Percentiles rank a stretch among this genome's conserved stretches.
Conservation (phyloP, 1,284 basidiomycete species). For the Leccinum solheimii region DNA sequence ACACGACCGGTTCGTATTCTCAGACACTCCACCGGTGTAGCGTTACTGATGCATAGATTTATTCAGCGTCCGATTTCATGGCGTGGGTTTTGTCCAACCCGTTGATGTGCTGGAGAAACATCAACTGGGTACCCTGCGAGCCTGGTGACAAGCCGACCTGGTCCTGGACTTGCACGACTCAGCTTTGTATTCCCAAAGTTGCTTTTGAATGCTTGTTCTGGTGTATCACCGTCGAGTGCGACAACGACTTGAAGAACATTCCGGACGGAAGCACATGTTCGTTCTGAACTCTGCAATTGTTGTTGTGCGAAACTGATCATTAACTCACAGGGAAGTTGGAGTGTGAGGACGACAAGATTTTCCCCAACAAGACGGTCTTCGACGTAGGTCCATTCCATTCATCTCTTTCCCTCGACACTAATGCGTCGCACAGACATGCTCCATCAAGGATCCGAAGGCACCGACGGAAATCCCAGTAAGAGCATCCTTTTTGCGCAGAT, state of each 20-base stretch:
- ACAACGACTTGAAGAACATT: neutral
- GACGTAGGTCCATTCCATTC: neutral
- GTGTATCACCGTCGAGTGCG: conserved; percentile 13
- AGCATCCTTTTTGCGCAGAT: no score
- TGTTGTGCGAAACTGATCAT: neutral
- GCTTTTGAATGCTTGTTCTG: conserved; percentile 5
- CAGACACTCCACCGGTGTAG: no score
- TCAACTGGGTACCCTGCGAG: conserved; percentile 4
- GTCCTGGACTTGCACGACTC: conserved; percentile 4
- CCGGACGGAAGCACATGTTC: conserved; percentile 4
- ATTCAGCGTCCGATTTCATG: conserved; percentile 9
- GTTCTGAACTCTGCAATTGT: neutral
- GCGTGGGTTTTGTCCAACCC: conserved; percentile 1
- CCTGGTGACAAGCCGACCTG: neutral
- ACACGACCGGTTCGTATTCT: conserved; percentile 4
- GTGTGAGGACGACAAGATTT: conserved; percentile 8
- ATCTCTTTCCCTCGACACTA: neutral
- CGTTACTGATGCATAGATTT: neutral
- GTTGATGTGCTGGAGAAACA: conserved; percentile 7
- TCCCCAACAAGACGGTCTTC: conserved; percentile 8
- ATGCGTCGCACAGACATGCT: neutral
- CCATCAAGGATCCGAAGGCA: neutral
- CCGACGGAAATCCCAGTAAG: neutral
- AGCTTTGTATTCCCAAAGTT: conserved; percentile 6
- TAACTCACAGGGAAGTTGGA: conserved; percentile 2